Evolutionary conservation across 805 yeast species (phyloP), one percentile per base, ranked within the genome.

Genomic region (Yarrowia phangngaensis): DNA sequence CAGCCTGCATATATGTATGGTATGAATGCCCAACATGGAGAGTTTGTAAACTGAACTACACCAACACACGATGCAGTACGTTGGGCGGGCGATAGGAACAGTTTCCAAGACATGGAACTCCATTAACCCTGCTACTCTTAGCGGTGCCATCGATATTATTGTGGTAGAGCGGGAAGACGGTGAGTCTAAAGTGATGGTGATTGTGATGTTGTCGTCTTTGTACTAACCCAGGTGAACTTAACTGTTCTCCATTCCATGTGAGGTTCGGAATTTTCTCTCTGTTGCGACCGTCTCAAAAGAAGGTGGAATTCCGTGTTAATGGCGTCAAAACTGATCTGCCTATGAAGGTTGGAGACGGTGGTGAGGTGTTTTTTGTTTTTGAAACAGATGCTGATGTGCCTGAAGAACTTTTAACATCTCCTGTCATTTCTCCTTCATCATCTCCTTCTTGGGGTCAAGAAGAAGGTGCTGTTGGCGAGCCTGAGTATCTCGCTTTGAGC

Each of bases 61-160:
- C 48, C 27, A 16, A 27, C 35, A 41, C 35, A 41, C 34, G 29
- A 90, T 90, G 97, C 97, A 90, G 67, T 90, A 88, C 80, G 92
- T 90, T 55, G 97, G 95, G 13, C 76, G 95, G 61, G 97, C 95
- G 14, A 81, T 94, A 52, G 97, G 87, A 23, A 83, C 95, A 27
- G 95, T 92, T 6, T 89, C 95, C 51, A 88, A 88, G 64, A 92
- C 96, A 41, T 90, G 97, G 97, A 87, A 88, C 56, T 86, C 97
- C 20, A 79, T 92, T 56, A 92, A 92, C 60, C 98, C 98, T 2
- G 87, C 97, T 1, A 92, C 98, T 0, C 73, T 92, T 13, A 81
- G 95, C 15, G 98, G 98, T 4, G 98, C 97, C 15, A 92, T 92
- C 64, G 98, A 92, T 65, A 88, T 92, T 49, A 86, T 92, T 30